Evolutionary conservation across 2,329 filamentous ascomycete genomes (phyloP).

Genomic region (Penicillium sp.): DNA sequence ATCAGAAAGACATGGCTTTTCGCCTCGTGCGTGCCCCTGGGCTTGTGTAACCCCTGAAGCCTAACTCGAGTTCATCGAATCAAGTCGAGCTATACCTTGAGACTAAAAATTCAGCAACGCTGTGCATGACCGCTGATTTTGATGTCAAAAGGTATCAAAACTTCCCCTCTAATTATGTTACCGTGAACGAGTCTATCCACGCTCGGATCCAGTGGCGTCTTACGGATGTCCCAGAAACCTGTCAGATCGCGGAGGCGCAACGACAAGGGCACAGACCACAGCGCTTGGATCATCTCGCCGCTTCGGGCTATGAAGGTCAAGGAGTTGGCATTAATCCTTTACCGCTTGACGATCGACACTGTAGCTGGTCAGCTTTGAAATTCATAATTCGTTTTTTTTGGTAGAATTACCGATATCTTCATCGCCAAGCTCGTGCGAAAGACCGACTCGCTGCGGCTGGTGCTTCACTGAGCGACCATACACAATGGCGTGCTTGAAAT

Average conservation of each 20-base stretch:
- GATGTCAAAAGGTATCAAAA: constrained; percentile 10
- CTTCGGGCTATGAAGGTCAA: constrained; percentile 29
- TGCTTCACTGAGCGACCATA: constrained; percentile 99
- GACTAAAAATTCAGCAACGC: constrained; percentile 14
- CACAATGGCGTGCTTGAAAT: constrained; percentile 93
- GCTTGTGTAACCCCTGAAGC: constrained; percentile 7
- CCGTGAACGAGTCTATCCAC: constrained; percentile 23
- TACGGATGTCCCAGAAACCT: constrained; percentile 30
- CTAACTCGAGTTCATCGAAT: constrained; percentile 21
- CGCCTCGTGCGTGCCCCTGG: constrained; percentile 10
- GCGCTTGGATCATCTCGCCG: constrained; percentile 26
- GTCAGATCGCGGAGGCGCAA: constrained; percentile 22
- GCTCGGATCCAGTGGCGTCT: constrained; percentile 25
- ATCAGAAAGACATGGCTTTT: constrained; percentile 8
- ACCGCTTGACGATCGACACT: constrained; percentile 72
- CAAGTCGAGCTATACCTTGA: constrained; percentile 6
- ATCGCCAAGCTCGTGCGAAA: constrained; percentile 86
- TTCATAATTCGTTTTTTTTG: neutral
- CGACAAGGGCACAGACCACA: constrained; percentile 21
- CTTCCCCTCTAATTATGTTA: constrained; percentile 16
- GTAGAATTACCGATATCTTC: constrained; percentile 84
- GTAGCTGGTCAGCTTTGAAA: constrained; percentile 27
- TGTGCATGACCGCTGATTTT: neutral
- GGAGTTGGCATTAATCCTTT: constrained; percentile 32
- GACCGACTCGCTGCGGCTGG: constrained; percentile 91